Conservation (phyloP, 2,329 filamentous ascomycete genomes). For the Fusarium napiforme region DNA sequence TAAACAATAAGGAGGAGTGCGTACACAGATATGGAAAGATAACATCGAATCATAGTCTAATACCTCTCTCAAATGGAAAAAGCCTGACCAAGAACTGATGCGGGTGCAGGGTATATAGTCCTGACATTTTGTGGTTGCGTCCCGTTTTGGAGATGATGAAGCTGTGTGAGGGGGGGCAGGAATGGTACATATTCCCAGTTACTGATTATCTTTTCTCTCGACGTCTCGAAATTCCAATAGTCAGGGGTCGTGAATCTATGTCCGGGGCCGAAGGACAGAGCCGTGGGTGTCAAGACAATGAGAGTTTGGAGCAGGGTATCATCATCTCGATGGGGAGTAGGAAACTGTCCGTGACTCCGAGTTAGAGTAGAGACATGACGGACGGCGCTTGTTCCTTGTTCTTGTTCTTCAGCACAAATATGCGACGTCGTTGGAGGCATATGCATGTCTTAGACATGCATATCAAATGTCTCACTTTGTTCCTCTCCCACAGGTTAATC, state of each 20-base stretch:
- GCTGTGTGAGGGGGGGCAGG: slow-evolving; percentile 15
- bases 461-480: slow-evolving; percentile 51
- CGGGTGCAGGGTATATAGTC: slow-evolving; percentile 33
- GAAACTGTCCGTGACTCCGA: slow-evolving; percentile 8
- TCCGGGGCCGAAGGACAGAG: slow-evolving; percentile 14
- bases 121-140: slow-evolving; percentile 25
- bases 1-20: slow-evolving; percentile 27
- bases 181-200: slow-evolving; percentile 26
- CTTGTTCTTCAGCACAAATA: slow-evolving; percentile 34
- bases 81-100: slow-evolving; percentile 40
- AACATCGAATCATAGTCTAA: slow-evolving; percentile 13
- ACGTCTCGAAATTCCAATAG: slow-evolving; percentile 1
- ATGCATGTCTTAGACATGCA: slow-evolving; percentile 51
- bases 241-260: slow-evolving; percentile 19
- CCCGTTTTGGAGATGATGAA: slow-evolving; percentile 18
- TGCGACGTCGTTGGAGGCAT: slow-evolving; percentile 39
- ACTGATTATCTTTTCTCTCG: slow-evolving; percentile 29
- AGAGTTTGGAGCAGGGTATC: background rate
- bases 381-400: slow-evolving; percentile 7
- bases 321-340: background rate
- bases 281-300: slow-evolving; percentile 7
- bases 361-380: background rate
- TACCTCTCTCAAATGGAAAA: slow-evolving; percentile 18
- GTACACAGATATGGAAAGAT: slow-evolving; percentile 16
- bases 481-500: slow-evolving; percentile 51